Evolutionary conservation across 148 eudicot genomes (phyloP).

Genomic region (Heliosperma pusillum): DNA sequence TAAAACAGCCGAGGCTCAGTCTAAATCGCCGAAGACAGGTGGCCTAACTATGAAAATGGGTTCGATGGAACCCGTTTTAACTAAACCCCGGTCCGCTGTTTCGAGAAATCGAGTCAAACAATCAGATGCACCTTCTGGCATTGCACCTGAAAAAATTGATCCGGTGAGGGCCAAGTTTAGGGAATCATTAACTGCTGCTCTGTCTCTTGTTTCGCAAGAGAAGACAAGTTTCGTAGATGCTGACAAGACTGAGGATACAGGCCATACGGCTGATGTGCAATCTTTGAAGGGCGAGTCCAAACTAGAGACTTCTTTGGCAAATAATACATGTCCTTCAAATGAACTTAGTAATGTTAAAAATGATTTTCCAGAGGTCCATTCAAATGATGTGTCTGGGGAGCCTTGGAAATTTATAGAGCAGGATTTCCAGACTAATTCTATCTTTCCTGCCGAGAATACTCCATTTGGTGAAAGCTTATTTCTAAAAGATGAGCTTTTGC

Average conservation of each 20-base stretch:
- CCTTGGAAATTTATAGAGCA: conserved; percentile 37
- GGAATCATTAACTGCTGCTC: conserved; percentile 74
- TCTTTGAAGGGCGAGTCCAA: conserved; percentile 23
- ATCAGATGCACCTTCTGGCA: conserved; percentile 39
- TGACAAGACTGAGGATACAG: conserved; percentile 22
- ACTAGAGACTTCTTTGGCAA: conserved; percentile 13
- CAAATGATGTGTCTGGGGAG: conserved; percentile 26
- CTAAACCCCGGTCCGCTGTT: conserved; percentile 44
- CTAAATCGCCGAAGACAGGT: conserved; percentile 24
- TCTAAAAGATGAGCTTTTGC: conserved; percentile 78
- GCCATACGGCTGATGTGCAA: not conserved
- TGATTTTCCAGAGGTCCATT: conserved; percentile 18
- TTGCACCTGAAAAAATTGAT: conserved; percentile 41
- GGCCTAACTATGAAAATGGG: conserved; percentile 32
- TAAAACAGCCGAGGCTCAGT: conserved; percentile 19
- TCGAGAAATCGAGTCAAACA: conserved; percentile 37
- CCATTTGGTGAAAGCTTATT: conserved; percentile 58
- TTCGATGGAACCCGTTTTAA: conserved; percentile 40
- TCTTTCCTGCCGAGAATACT: conserved; percentile 49
- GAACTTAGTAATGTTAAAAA: conserved; percentile 24
- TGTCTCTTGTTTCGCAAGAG: conserved; percentile 53
- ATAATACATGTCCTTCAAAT: conserved; percentile 22
- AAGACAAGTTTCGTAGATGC: conserved; percentile 31
- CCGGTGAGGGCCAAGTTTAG: conserved; percentile 82
- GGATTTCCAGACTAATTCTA: conserved; percentile 42